Percentiles rank a stretch among this genome's conserved stretches.
These are phyloP conservation scores for Megacollybia marginata DNA, from an alignment of 768 basidiomycete genomes.

Conservation along the genomic window DNA sequence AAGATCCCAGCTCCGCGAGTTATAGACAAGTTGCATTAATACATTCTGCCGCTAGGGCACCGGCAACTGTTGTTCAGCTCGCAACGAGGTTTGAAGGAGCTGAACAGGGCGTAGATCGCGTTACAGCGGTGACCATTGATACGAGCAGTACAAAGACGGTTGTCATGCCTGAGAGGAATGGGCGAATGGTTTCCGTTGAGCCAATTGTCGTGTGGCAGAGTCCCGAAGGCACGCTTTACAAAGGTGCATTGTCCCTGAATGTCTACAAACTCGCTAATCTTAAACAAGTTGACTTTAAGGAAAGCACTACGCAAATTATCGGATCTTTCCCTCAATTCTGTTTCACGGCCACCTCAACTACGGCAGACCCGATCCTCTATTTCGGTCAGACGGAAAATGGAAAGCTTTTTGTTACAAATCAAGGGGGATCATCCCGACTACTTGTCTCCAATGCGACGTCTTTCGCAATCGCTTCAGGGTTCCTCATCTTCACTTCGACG, in stretches of 20 bases:
- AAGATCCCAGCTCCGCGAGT: no score
- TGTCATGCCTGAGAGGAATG: constrained; percentile 31
- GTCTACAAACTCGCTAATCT: no score
- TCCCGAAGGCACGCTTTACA: constrained; percentile 37
- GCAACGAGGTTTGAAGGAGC: no score
- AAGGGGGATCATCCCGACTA: constrained; percentile 13
- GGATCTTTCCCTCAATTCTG: constrained; percentile 57
- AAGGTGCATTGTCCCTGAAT: constrained; percentile 21
- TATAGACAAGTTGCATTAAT: no score
- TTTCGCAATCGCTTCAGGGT: constrained; percentile 64
- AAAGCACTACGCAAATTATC: not conserved
- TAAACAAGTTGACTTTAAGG: no score
- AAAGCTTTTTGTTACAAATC: constrained; percentile 49
- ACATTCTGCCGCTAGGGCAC: no score
- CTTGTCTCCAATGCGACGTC: constrained; percentile 60
- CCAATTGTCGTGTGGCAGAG: constrained; percentile 30
- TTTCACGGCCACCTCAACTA: constrained; percentile 30
- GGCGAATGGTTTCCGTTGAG: constrained; percentile 36
- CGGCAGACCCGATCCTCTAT: constrained; percentile 44
- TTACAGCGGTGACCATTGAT: not conserved
- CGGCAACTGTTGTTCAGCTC: no score
- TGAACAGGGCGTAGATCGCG: no score
- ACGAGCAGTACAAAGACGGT: constrained; percentile 8
- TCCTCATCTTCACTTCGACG: constrained; percentile 79
- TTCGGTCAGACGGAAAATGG: constrained; percentile 43